Conservation (phyloP, 176 grass and related monocot species). For the Cenchrus fungigraminus region DNA sequence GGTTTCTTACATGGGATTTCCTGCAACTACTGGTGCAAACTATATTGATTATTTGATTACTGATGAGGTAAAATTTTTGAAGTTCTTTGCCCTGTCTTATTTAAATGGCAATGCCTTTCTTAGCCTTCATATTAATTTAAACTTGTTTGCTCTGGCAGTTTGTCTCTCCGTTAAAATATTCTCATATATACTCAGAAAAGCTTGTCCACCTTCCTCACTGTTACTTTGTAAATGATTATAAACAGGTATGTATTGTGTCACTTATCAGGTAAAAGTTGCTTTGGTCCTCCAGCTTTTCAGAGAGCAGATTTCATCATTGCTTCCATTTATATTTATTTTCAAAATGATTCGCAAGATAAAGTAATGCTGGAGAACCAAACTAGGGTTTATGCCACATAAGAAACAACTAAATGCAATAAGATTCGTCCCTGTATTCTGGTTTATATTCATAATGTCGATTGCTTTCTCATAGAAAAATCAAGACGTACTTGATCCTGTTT, state of each 20-base stretch:
- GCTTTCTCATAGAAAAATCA: slow-evolving; percentile 8
- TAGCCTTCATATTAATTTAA: slow-evolving; percentile 17
- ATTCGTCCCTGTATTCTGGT: neutral
- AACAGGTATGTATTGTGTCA: slow-evolving; percentile 7
- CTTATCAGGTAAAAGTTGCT: neutral
- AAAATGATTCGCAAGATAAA: slow-evolving; percentile 2
- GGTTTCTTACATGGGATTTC: slow-evolving; percentile 25
- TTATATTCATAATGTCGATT: neutral
- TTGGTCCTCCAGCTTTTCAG: neutral
- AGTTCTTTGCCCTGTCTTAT: slow-evolving; percentile 7
- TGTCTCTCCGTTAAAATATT: slow-evolving; percentile 12
- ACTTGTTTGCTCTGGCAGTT: slow-evolving; percentile 31
- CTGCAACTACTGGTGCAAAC: slow-evolving; percentile 14
- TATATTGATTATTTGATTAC: slow-evolving; percentile 23
- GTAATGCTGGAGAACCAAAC: neutral
- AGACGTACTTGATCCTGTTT: slow-evolving; percentile 8
- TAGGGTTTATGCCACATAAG: neutral
- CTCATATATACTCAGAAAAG: slow-evolving; percentile 26
- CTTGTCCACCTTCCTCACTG: slow-evolving; percentile 19
- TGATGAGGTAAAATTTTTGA: slow-evolving; percentile 13
- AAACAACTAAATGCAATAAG: neutral
- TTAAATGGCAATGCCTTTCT: slow-evolving; percentile 12
- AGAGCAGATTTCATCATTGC: neutral
- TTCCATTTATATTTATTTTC: neutral
- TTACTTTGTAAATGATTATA: slow-evolving; percentile 22